Evolutionary conservation across 345 rosid species (phyloP).

Genomic region (Eucalyptus erythrocorys): DNA sequence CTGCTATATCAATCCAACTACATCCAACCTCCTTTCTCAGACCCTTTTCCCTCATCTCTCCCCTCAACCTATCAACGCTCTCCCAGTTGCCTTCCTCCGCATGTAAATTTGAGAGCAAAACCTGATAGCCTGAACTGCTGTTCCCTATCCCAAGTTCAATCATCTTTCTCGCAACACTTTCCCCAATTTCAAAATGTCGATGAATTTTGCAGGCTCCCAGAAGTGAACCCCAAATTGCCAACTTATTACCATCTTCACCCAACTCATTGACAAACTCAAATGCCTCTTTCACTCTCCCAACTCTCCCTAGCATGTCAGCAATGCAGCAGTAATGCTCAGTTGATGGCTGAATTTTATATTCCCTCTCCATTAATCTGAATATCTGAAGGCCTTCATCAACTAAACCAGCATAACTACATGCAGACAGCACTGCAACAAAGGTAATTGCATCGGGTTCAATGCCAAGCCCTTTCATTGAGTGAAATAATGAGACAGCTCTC

Average conservation of each 20-base stretch:
- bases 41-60: constrained; percentile 63
- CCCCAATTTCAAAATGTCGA: constrained; percentile 49
- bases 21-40: constrained; percentile 61
- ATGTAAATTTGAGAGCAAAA: constrained; percentile 79
- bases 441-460: constrained; percentile 61
- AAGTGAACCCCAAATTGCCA: constrained; percentile 84
- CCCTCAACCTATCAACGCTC: constrained; percentile 58
- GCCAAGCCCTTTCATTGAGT: constrained; percentile 37
- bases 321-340: constrained; percentile 74
- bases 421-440: constrained; percentile 69
- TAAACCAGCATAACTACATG: constrained; percentile 74
- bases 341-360: constrained; percentile 46
- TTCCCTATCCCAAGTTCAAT: constrained; percentile 26
- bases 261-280: constrained; percentile 52
- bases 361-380: constrained; percentile 46
- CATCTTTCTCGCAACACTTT: constrained; percentile 45
- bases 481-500: constrained; percentile 66
- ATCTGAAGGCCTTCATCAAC: constrained; percentile 71
- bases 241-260: constrained; percentile 53
- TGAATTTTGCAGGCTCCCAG: constrained; percentile 76
- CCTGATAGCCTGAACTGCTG: constrained; percentile 48
- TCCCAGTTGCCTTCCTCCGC: constrained; percentile 77
- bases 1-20: constrained; percentile 64
- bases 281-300: constrained; percentile 74
- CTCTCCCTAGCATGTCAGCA: constrained; percentile 83